Evolutionary conservation across 1,284 basidiomycete genomes (phyloP).

Genomic region (Coniferiporia sulphurascens): DNA sequence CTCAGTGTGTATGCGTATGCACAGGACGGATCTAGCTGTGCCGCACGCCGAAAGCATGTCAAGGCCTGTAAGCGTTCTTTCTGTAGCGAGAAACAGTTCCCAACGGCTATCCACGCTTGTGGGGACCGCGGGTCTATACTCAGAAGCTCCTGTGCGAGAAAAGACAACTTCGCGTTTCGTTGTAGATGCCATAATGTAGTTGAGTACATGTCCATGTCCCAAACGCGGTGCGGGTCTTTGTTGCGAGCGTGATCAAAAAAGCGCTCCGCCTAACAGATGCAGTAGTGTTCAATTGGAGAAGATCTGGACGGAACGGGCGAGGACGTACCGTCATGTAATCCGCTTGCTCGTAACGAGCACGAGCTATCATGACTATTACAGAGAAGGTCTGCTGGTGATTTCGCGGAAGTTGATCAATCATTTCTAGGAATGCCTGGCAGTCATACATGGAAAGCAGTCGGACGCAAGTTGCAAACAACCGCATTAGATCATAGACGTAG

Average conservation of each 20-base stretch:
- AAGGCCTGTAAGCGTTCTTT: conserved; percentile 88
- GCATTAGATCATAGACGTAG: conserved; percentile 77
- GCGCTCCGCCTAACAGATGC: conserved; percentile 62
- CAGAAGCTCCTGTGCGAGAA: conserved; percentile 85
- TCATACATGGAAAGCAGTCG: conserved; percentile 72
- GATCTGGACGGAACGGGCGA: conserved; percentile 30
- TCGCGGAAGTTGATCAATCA: conserved; percentile 72
- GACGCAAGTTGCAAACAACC: conserved; percentile 75
- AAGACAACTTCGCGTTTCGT: conserved; percentile 75
- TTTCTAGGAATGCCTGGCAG: conserved; percentile 65
- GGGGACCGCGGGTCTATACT: conserved; percentile 74
- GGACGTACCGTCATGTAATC: conserved; percentile 79
- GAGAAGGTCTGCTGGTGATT: conserved; percentile 71
- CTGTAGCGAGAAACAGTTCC: conserved; percentile 88
- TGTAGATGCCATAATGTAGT: conserved; percentile 92
- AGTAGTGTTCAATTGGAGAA: neutral
- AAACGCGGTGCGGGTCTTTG: conserved; percentile 80
- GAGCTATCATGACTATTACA: conserved; percentile 77
- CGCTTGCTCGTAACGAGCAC: conserved; percentile 82
- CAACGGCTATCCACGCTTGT: conserved; percentile 93
- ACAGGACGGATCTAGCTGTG: conserved; percentile 77
- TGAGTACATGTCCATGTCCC: conserved; percentile 92
- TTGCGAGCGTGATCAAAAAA: conserved; percentile 77
- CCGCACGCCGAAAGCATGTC: conserved; percentile 87
- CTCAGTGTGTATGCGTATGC: conserved; percentile 92